Conservation (phyloP, 768 basidiomycete species). For the Boletus coccyginus region DNA sequence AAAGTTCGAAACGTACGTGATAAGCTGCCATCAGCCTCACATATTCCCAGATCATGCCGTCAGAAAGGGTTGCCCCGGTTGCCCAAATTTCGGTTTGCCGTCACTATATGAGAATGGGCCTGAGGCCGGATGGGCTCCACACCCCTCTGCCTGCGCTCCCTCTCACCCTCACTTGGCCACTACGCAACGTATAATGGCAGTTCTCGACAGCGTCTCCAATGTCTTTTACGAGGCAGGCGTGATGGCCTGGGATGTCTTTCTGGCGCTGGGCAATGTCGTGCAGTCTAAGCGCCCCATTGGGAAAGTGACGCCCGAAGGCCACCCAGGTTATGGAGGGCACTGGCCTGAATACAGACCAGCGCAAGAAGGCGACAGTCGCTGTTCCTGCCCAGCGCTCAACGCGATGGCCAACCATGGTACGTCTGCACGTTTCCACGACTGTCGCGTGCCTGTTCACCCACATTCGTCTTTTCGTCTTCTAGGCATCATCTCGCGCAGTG, state of each 20-base stretch:
- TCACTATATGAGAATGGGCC: too few relatives aligned
- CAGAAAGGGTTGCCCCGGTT: background rate
- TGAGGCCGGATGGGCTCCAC: background rate
- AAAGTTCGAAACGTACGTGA: background rate
- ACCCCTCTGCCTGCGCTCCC: background rate
- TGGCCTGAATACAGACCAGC: constrained; percentile 71
- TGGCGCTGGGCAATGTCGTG: constrained; percentile 21
- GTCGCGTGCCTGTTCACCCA: background rate
- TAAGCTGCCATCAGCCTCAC: too few relatives aligned
- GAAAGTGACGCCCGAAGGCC: constrained; percentile 51
- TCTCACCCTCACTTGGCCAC: background rate
- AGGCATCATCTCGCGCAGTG: constrained; percentile 56
- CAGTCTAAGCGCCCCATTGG: constrained; percentile 37
- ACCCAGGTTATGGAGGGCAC: constrained; percentile 56
- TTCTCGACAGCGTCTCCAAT: constrained; percentile 9
- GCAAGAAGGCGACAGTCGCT: constrained; percentile 62
- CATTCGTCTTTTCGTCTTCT: background rate
- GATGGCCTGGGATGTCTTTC: constrained; percentile 18
- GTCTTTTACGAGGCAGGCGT: constrained; percentile 7
- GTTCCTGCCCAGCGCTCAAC: constrained; percentile 74
- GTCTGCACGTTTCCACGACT: background rate
- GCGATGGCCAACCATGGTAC: constrained; percentile 85
- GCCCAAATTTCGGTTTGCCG: background rate
- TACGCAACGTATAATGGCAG: constrained; percentile 8
- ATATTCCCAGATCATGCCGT: background rate